Conservation (phyloP, 441 rosid species). For the Bocquillonia castaneifolia region DNA sequence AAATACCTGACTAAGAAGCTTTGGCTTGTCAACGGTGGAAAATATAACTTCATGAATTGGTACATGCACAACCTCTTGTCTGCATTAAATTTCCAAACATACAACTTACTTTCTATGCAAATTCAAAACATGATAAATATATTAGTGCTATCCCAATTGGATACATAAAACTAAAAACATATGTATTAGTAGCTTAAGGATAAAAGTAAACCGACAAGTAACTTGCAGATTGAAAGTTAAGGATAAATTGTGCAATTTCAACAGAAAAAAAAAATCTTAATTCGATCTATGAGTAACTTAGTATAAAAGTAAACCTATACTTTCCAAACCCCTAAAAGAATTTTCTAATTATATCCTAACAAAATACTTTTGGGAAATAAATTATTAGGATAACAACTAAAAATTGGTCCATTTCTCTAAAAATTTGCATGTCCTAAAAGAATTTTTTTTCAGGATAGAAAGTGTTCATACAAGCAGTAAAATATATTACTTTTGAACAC, state of each 20-base stretch:
- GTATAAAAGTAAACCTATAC: neutral
- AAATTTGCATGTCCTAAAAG: neutral
- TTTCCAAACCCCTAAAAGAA: neutral
- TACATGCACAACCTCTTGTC: constrained; percentile 35
- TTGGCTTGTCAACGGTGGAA: constrained; percentile 67
- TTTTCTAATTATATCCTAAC: neutral
- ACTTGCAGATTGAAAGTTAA: too few species aligned
- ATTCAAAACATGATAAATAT: constrained; percentile 6
- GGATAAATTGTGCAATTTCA: too few species aligned
- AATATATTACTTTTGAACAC: too few species aligned
- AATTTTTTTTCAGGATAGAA: neutral
- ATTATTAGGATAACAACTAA: too few species aligned
- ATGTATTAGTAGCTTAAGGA: too few species aligned
- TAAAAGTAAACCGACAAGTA: too few species aligned
- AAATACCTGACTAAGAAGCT: constrained; percentile 76
- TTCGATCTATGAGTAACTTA: too few species aligned
- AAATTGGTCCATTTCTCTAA: neutral
- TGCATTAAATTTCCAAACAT: constrained; percentile 33
- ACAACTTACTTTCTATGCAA: constrained; percentile 14
- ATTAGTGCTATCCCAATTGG: neutral
- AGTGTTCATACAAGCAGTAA: neutral
- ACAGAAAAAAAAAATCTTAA: too few species aligned
- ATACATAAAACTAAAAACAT: neutral
- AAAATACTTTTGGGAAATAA: neutral
- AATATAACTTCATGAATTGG: constrained; percentile 70